Evolutionary conservation across 192 early-diverging fungal genomes (phyloP).

Genomic region (Allomyces arbusculus): DNA sequence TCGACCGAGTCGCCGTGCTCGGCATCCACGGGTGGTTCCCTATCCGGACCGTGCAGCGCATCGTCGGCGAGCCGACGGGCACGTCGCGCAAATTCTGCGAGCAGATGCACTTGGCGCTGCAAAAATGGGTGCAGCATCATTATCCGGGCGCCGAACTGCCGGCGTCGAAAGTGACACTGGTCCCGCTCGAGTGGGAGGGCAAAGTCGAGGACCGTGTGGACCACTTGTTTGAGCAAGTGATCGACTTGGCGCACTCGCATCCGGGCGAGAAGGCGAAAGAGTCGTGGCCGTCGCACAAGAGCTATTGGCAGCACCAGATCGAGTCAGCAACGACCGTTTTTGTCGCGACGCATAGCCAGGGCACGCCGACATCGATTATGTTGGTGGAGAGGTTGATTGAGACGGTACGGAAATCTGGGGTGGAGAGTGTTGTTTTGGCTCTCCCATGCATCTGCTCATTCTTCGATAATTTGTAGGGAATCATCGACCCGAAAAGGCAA

Average conservation of each 20-base stretch:
- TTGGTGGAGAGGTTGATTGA: slow-evolving; percentile 53
- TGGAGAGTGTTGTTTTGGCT: too few relatives aligned
- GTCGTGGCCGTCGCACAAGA: background rate
- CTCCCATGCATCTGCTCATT: too few relatives aligned
- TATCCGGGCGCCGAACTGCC: slow-evolving; percentile 19
- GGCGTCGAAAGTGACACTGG: slow-evolving; percentile 34
- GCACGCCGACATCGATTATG: slow-evolving; percentile 68
- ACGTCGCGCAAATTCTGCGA: slow-evolving; percentile 74
- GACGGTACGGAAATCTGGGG: background rate
- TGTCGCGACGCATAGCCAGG: slow-evolving; percentile 83
- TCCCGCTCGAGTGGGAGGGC: slow-evolving; percentile 81
- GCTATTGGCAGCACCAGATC: background rate
- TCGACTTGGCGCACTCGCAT: slow-evolving; percentile 1
- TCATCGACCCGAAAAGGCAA: slow-evolving; percentile 46
- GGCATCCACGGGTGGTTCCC: slow-evolving; percentile 91
- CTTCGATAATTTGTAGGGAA: slow-evolving; percentile 10
- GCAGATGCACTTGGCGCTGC: slow-evolving; percentile 55
- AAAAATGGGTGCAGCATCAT: slow-evolving; percentile 28
- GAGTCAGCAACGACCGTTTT: slow-evolving; percentile 54
- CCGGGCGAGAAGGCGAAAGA: too few relatives aligned
- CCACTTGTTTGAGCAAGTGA: slow-evolving; percentile 43
- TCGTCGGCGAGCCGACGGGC: slow-evolving; percentile 84
- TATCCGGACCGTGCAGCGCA: slow-evolving; percentile 24
- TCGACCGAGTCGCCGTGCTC: slow-evolving; percentile 43
- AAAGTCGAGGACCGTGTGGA: slow-evolving; percentile 73